These are phyloP conservation scores for Ceratocystis huliohia DNA, from an alignment of 2,329 filamentous ascomycete species.

Conservation along the genomic window DNA sequence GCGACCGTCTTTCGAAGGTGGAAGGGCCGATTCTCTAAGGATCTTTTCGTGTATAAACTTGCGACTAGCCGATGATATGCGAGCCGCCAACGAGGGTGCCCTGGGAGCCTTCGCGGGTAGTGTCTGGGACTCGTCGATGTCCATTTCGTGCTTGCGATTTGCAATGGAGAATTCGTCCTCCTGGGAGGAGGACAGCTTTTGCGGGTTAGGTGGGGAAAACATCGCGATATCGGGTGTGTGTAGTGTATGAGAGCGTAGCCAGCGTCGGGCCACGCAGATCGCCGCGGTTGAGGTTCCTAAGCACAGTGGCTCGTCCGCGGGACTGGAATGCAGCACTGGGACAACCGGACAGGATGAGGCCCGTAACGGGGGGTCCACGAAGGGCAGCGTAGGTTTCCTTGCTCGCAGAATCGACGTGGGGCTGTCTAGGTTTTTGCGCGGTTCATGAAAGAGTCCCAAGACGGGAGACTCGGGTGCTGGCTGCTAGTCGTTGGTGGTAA, in stretches of 20 bases:
- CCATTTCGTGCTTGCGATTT: constrained; percentile 16
- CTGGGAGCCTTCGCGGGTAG: not conserved
- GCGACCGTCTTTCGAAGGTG: constrained; percentile 58
- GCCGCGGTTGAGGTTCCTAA: not conserved
- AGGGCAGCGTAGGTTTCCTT: not conserved
- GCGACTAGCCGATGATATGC: constrained; percentile 1
- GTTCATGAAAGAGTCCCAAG: not conserved
- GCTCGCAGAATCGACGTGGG: not conserved
- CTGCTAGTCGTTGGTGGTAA: not conserved
- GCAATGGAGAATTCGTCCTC: constrained; percentile 18
- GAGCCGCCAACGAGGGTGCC: not conserved
- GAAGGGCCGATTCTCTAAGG: constrained; percentile 53
- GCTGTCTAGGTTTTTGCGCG: not conserved
- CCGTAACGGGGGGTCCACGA: not conserved
- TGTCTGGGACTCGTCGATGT: constrained; percentile 3
- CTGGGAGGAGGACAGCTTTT: constrained; percentile 20
- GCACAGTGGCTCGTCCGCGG: not conserved
- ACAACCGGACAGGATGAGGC: not conserved
- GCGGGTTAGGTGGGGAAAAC: constrained; percentile 12
- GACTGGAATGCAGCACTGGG: constrained; percentile 1
- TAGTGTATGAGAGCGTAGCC: not conserved
- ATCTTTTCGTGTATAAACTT: constrained; percentile 35
- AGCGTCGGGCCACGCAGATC: not conserved
- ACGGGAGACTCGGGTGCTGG: not conserved
- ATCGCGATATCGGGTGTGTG: not conserved